A percentile compares a stretch with the other conserved stretches of the same genome.
phyloP scores from a whole-genome alignment of 306 rosid genomes.

The Arachis stenosperma region DNA sequence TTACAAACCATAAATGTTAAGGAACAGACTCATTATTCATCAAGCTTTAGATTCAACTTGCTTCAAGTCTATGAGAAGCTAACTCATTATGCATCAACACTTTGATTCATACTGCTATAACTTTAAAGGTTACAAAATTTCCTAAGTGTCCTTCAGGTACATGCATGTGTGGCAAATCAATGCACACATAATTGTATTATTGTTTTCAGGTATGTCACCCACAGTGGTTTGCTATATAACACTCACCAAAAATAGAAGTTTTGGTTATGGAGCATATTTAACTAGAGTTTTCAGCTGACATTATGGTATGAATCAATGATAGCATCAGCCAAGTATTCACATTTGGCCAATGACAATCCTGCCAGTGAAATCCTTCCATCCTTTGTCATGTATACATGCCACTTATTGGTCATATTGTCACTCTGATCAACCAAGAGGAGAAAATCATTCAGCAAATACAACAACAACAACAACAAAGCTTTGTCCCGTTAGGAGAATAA shows the following conservation, averaged over 20 bases:
- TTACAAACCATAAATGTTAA: constrained; percentile 18
- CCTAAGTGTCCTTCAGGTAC: constrained; percentile 33
- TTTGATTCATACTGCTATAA: constrained; percentile 34
- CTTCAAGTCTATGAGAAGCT: constrained; percentile 16
- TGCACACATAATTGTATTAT: constrained; percentile 33
- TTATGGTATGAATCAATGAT: constrained; percentile 85
- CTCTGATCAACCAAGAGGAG: constrained; percentile 49
- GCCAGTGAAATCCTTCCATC: constrained; percentile 98
- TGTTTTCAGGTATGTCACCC: constrained; percentile 39
- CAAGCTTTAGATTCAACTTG: constrained; percentile 18
- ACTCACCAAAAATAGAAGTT: constrained; percentile 46
- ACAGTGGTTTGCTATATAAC: constrained; percentile 30
- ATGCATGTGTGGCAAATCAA: constrained; percentile 8
- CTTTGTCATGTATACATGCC: constrained; percentile 98
- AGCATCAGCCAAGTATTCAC: constrained; percentile 95
- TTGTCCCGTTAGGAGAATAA: not conserved
- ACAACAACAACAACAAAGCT: too few species aligned
- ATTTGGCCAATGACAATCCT: constrained; percentile 85
- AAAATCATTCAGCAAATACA: not conserved
- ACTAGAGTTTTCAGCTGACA: constrained; percentile 67
- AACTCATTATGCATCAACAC: constrained; percentile 19
- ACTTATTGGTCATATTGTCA: constrained; percentile 90
- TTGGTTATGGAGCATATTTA: constrained; percentile 30
- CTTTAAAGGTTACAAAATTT: constrained; percentile 41
- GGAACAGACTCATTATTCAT: not conserved